A percentile compares a stretch with the other conserved stretches of the same genome.
These are phyloP conservation scores for Fraxinus greggii DNA, from an alignment of 305 asterid genomes.

Conservation along the genomic window DNA sequence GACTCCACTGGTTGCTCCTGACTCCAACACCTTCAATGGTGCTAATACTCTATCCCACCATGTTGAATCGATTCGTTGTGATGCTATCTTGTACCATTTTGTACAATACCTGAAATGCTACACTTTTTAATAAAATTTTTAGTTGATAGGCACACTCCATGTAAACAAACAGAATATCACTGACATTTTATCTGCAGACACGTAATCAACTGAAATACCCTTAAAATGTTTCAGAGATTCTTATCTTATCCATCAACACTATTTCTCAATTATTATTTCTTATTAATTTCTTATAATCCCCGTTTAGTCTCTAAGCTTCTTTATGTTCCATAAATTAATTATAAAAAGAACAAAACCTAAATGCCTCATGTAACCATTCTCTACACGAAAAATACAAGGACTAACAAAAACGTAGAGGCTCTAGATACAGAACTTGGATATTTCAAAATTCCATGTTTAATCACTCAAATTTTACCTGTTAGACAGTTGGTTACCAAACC, in stretches of 20 bases:
- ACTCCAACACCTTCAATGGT: slow-evolving; percentile 79
- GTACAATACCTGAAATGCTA: slow-evolving; percentile 69
- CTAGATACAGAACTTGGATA: neutral
- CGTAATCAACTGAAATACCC: neutral
- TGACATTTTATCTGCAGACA: neutral
- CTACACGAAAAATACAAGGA: neutral
- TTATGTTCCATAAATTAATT: neutral
- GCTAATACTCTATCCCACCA: slow-evolving; percentile 91
- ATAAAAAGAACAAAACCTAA: neutral
- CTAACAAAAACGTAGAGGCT: neutral
- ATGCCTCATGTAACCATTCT: neutral
- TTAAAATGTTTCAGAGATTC: neutral
- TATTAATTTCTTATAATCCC: neutral
- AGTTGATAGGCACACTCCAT: neutral
- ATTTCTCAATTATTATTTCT: neutral
- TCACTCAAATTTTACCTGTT: neutral
- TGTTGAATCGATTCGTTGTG: slow-evolving; percentile 58
- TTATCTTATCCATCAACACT: neutral
- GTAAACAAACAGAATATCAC: neutral
- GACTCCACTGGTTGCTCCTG: slow-evolving; percentile 55
- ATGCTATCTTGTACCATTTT: slow-evolving; percentile 86
- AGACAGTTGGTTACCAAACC: neutral
- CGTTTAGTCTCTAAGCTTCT: neutral
- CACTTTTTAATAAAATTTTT: slow-evolving; percentile 16
- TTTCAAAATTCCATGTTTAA: neutral